Evolutionary conservation across 192 early-diverging fungal species (phyloP), one percentile per base, ranked within the genome.

Genomic region (Gonapodya sp.): DNA sequence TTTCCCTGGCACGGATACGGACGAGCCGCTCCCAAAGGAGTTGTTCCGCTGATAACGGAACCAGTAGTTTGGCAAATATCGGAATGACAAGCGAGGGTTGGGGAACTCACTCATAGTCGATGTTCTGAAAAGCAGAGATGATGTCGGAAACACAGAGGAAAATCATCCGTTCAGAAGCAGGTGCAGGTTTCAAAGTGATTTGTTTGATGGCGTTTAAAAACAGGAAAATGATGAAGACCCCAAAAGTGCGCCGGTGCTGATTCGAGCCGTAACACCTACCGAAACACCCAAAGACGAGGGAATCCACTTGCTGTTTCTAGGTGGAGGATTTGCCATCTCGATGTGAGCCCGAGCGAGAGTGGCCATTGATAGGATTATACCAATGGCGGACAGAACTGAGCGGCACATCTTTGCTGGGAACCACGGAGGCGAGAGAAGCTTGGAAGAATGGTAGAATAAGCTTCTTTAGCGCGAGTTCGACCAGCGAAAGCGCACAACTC

Each of bases 401-500:
- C n/a, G n/a, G n/a, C n/a, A n/a, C n/a, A n/a, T n/a, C n/a, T n/a
- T n/a, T n/a, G n/a, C n/a, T n/a, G n/a, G n/a, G n/a, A n/a, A n/a
- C n/a, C n/a, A n/a, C n/a, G n/a, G n/a, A n/a, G n/a, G n/a, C n/a
- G n/a, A n/a, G n/a, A n/a, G n/a, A n/a, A n/a, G n/a, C n/a, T n/a
- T n/a, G n/a, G n/a, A n/a, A n/a, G n/a, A n/a, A n/a, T n/a, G n/a
- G n/a, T n/a, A n/a, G n/a, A n/a, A n/a, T n/a, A n/a, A n/a, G n/a
- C n/a, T n/a, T n/a, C n/a, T n/a, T n/a, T n/a, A n/a, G n/a, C n/a
- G n/a, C n/a, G n/a, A n/a, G n/a, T 64, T 24, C 46, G 46, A 64
- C 46, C 46, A 64, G 46, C 46, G 46, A 64, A 64, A 64, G 24
- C 91, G 93, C 85, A 94, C 95, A 0, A 93, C 93, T 2, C 94